These are phyloP conservation scores for Debaryomyces sp. DNA, from an alignment of 1,139 yeast genomes.

Conservation along the genomic window DNA sequence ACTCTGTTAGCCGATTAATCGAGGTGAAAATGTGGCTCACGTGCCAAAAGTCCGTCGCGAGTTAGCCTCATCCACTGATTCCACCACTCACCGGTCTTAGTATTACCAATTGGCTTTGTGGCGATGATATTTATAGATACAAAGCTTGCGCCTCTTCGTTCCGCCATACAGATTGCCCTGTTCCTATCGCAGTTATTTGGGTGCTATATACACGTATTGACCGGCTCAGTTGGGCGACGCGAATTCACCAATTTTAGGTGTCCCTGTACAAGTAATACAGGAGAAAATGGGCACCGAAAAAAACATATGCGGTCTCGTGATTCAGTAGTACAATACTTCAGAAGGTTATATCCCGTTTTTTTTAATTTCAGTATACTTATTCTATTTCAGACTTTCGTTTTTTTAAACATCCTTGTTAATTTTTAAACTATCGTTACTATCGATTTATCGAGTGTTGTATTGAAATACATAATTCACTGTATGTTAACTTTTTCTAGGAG, in stretches of 20 bases:
- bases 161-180: not conserved
- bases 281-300: not conserved
- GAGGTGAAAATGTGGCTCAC: not conserved
- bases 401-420: constrained; percentile 5
- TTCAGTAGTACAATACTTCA: constrained; percentile 4
- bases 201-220: not conserved
- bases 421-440: constrained; percentile 8
- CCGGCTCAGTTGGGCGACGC: constrained; percentile 5
- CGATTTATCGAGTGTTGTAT: constrained; percentile 8
- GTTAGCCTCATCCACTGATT: not conserved
- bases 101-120: not conserved
- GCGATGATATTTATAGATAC: constrained; percentile 4
- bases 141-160: constrained; percentile 4
- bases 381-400: constrained; percentile 4
- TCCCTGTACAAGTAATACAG: constrained; percentile 1
- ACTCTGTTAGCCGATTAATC: too few relatives aligned
- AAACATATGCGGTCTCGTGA: constrained; percentile 6
- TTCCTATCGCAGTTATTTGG: not conserved
- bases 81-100: not conserved
- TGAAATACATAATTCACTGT: constrained; percentile 8
- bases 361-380: not conserved
- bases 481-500: constrained; percentile 1
- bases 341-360: constrained; percentile 7
- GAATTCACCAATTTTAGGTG: not conserved
- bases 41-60: not conserved